Evolutionary conservation across 768 basidiomycete genomes (phyloP), one percentile per base, ranked within the genome.

Genomic region (Cubamyces lactineus): DNA sequence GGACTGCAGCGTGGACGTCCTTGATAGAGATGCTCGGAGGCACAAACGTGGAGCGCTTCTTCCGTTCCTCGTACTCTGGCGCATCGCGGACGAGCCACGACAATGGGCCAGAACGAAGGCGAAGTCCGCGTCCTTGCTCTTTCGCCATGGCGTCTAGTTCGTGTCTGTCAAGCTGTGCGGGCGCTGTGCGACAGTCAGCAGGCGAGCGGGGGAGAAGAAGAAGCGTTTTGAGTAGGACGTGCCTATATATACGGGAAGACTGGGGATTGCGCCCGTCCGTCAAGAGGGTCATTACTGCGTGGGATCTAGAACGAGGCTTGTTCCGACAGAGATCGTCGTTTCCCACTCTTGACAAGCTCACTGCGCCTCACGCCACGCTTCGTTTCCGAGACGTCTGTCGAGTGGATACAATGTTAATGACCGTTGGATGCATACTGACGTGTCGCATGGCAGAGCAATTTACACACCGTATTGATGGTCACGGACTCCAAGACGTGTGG

Each of bases 61-160:
- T 78, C 34, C 81, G 75, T n/a, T 76, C 74, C 62, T 80, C 77
- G 66, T 80, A 83, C 75, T 83, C 83, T 21, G 80, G 80, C 28
- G 81, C 77, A 62, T 83, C 80, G 26, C 21, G 48, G 12, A 50
- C 54, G 12, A 64, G 63, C 63, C 63, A 64, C 6, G 63, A 50
- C 8, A 64, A 26, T 1, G 46, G 50, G 3, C 43, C 55, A 2
- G 42, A 16, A 7, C 26, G 42, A 15, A 19, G 42, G 19, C n/a
- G 5, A 16, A n/a, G 17, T 5, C 19, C 42, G 9, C 9, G 42
- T 16, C 42, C 19, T 5, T 43, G 16, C 19, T 43, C 42, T 21
- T 43, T 43, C 1, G 42, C 16, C 42, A 43, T 43, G 17, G 19
- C 17, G 17, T 43, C 42, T 43, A 43, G 7, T 6, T 16, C 5